A percentile compares a stretch with the other conserved stretches of the same genome.
These are phyloP conservation scores for Yamadazyma mexicana DNA, from an alignment of 1,139 yeast species.

Conservation along the genomic window DNA sequence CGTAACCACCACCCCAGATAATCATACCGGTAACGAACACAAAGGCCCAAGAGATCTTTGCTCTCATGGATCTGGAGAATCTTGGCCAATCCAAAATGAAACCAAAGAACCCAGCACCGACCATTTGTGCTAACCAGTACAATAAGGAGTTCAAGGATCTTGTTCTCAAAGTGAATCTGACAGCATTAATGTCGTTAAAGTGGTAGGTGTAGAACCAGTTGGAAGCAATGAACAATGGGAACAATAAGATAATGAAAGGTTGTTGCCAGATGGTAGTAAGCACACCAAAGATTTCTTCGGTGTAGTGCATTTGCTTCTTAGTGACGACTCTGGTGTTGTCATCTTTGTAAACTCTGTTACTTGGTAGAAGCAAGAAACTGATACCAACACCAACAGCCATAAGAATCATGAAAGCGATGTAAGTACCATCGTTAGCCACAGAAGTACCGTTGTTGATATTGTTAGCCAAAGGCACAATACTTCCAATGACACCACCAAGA, in stretches of 20 bases:
- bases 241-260: constrained; percentile 48
- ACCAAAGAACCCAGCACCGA: constrained; percentile 56
- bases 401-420: constrained; percentile 53
- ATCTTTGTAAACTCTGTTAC: constrained; percentile 47
- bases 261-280: constrained; percentile 40
- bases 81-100: constrained; percentile 43
- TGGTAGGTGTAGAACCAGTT: constrained; percentile 71
- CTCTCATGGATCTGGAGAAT: constrained; percentile 45
- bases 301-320: constrained; percentile 44
- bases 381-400: constrained; percentile 13
- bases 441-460: constrained; percentile 40
- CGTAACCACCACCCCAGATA: constrained; percentile 65
- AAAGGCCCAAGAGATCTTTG: constrained; percentile 46
- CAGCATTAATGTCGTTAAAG: constrained; percentile 58
- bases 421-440: constrained; percentile 54
- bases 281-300: constrained; percentile 45
- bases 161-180: constrained; percentile 57
- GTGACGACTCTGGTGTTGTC: constrained; percentile 41
- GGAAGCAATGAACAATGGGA: constrained; percentile 64
- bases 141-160: constrained; percentile 61
- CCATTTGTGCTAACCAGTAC: constrained; percentile 62
- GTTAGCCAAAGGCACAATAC: constrained; percentile 56
- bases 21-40: constrained; percentile 45
- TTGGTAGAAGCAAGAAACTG: constrained; percentile 53
- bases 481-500: constrained; percentile 63